Conservation (phyloP, 129 eudicot species). For the Centrapalus pauciflorus region DNA sequence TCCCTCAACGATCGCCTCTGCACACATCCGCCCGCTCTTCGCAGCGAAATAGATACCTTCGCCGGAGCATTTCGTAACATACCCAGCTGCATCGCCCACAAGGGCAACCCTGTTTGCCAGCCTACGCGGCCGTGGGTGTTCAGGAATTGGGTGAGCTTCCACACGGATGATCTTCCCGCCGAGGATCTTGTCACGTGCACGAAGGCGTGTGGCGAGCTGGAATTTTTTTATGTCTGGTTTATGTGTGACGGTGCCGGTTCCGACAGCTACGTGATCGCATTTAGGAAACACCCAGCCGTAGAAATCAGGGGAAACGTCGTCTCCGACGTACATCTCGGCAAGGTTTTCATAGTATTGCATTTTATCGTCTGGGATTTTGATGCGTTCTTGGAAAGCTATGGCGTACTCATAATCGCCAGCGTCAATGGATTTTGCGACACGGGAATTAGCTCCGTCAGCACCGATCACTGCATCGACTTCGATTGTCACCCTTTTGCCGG, state of each 20-base stretch:
- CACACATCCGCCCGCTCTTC: slow-evolving; percentile 97
- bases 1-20: slow-evolving; percentile 92
- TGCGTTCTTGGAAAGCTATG: slow-evolving; percentile 85
- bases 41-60: slow-evolving; percentile 98
- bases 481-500: slow-evolving; percentile 38
- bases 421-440: slow-evolving; percentile 72
- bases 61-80: slow-evolving; percentile 91
- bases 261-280: slow-evolving; percentile 95
- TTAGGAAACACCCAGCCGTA: slow-evolving; percentile 98
- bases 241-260: slow-evolving; percentile 94
- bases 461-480: slow-evolving; percentile 96
- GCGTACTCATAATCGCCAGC: slow-evolving; percentile 99
- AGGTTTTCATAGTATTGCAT: slow-evolving; percentile 83
- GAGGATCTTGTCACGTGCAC: slow-evolving; percentile 73
- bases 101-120: slow-evolving; percentile 63
- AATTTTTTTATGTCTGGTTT: slow-evolving; percentile 85
- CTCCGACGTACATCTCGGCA: slow-evolving; percentile 98
- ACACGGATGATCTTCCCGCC: slow-evolving; percentile 90
- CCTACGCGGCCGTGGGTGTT: slow-evolving; percentile 82
- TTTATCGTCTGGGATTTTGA: slow-evolving; percentile 73
- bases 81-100: slow-evolving; percentile 96
- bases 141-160: slow-evolving; percentile 97
- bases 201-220: slow-evolving; percentile 67
- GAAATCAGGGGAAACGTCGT: slow-evolving; percentile 94
- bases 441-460: slow-evolving; percentile 97